Conservation (phyloP, 352 stramenopile species). For the Globisporangium sylvaticum region DNA sequence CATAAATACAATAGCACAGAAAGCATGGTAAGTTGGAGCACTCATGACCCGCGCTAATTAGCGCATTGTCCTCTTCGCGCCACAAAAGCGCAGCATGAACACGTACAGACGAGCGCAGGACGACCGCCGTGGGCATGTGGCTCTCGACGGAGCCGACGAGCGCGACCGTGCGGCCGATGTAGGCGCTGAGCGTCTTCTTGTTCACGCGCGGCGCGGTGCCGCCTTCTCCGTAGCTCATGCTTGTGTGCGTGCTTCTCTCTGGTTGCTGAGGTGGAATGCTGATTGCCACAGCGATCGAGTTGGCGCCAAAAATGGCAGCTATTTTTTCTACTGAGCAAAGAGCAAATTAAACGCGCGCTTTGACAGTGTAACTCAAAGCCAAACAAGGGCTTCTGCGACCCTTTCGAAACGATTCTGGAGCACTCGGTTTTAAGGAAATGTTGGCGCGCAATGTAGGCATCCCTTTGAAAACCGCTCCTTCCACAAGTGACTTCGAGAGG, state of each 20-base stretch:
- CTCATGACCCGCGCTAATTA: background rate
- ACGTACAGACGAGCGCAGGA: constrained; percentile 70
- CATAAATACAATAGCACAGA: background rate
- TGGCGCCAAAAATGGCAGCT: background rate
- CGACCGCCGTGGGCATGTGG: constrained; percentile 63
- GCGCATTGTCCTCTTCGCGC: background rate
- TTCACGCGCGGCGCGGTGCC: constrained; percentile 81
- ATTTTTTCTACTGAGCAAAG: background rate
- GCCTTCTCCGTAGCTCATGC: constrained; percentile 56
- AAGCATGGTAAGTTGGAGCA: background rate
- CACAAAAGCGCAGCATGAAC: background rate
- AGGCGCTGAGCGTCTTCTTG: constrained; percentile 63
- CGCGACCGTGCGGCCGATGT: constrained; percentile 65
- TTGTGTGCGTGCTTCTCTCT: background rate
- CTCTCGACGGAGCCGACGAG: constrained; percentile 75
- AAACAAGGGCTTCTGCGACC: no score
- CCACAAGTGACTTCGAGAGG: no score
- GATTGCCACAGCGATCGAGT: background rate
- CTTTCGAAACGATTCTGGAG: no score
- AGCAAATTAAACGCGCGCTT: no score
- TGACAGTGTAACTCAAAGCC: no score
- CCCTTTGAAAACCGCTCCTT: no score
- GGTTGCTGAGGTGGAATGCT: background rate
- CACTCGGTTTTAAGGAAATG: no score
- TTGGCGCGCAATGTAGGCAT: no score